Conservation (phyloP, 1,284 basidiomycete species). For the Fomitopsis betulina region DNA sequence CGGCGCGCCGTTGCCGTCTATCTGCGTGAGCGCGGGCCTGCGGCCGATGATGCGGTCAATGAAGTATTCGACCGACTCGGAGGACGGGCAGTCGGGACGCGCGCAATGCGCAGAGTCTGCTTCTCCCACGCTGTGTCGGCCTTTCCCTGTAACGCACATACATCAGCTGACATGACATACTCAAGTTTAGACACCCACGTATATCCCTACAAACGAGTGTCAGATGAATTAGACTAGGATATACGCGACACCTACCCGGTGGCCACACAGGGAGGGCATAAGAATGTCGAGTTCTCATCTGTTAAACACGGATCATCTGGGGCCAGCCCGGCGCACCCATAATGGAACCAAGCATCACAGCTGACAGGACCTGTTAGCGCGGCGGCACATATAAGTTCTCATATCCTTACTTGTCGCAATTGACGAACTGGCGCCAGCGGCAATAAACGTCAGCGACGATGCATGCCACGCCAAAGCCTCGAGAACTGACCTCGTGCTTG, state of each 20-base stretch:
- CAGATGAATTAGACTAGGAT: background rate
- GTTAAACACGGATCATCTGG: constrained; percentile 23
- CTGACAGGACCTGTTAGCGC: constrained; percentile 13
- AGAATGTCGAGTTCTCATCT: constrained; percentile 16
- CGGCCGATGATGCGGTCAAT: constrained; percentile 32
- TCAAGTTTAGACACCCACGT: background rate
- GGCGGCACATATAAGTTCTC: background rate
- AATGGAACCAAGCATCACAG: constrained; percentile 33
- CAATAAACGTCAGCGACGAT: background rate
- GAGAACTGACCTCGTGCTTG: constrained; percentile 11
- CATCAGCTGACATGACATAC: background rate
- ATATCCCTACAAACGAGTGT: background rate
- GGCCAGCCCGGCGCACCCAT: constrained; percentile 27
- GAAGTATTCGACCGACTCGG: constrained; percentile 18
- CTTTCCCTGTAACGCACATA: constrained; percentile 1
- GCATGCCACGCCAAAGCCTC: background rate
- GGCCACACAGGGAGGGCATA: constrained; percentile 23
- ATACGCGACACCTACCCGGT: constrained; percentile 7
- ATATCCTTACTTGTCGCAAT: constrained; percentile 13
- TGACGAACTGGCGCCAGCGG: constrained; percentile 8
- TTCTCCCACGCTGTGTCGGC: background rate
- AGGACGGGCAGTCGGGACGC: constrained; percentile 8
- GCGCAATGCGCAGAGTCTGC: constrained; percentile 1
- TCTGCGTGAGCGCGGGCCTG: constrained; percentile 8
- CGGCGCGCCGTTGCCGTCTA: background rate